Evolutionary conservation across 2,329 filamentous ascomycete species (phyloP), one percentile per base, ranked within the genome.

Genomic region (Nothopassalora personata): DNA sequence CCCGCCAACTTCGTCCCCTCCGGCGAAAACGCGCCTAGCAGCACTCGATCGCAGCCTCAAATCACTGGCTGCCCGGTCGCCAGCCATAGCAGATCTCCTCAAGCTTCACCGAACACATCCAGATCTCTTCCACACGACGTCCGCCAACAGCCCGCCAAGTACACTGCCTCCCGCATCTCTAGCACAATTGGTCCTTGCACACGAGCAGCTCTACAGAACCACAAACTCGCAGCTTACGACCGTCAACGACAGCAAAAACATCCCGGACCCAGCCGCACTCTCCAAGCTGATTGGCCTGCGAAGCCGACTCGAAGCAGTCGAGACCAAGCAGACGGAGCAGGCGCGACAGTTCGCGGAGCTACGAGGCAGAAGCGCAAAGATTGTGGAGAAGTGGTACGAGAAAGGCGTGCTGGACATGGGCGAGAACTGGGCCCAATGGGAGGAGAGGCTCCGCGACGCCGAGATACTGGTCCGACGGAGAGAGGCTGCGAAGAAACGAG

Each of bases 351-450:
- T 89, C 62, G 82, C 81, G 23, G 83, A 83, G 71, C 80, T 88
- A 70, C 81, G 84, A 71, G 81, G 75, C 62, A 81, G 80, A 64
- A 92, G 82, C 75, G 89, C 85, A 73, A 65, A 73, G 50, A 50
- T 77, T 10, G 72, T 78, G 57, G 72, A 74, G 72, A 73, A 62
- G 36, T 95, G 90, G 87, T 91, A 93, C 73, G 86, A 91, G 71
- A 77, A 83, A 27, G 84, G 85, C 3, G 79, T 94, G 47, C 76
- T 96, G 51, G 81, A 82, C 10, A 84, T 84, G 65, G 87, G 87
- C 0, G 83, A 85, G 65, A 82, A 83, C 59, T 86, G 91, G 76
- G 87, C 87, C 23, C 84, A 87, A 54, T 85, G 87, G 70, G 88
- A 95, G 74, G 80, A 83, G 34, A 79, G 88, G 53, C 73, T 92